A percentile compares a stretch with the other conserved stretches of the same genome.
These are phyloP conservation scores for Phytopythium mirpurense DNA, from an alignment of 352 stramenopile genomes.

Conservation along the genomic window DNA sequence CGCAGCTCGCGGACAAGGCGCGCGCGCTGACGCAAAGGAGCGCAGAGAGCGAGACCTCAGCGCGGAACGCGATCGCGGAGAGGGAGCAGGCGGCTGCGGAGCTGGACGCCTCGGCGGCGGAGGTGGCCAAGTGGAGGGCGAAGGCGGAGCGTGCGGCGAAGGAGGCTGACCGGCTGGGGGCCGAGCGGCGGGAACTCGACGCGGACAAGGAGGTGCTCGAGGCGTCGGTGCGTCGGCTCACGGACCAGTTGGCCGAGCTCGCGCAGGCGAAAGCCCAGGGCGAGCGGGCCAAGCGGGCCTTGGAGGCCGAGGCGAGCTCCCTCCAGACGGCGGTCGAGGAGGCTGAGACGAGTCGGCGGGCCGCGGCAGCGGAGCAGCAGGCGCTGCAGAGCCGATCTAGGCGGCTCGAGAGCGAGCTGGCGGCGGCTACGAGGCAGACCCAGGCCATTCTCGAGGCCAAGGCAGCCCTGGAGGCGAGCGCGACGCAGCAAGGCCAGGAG, in stretches of 20 bases:
- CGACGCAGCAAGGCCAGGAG: conserved; percentile 18
- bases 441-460: conserved; percentile 21
- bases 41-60: conserved; percentile 14
- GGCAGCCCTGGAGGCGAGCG: conserved; percentile 15
- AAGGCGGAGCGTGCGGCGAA: conserved; percentile 27
- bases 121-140: conserved; percentile 27
- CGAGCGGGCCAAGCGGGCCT: conserved; percentile 20
- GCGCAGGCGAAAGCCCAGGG: conserved; percentile 8
- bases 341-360: conserved; percentile 15
- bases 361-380: conserved; percentile 17
- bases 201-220: conserved; percentile 29
- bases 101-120: conserved; percentile 8
- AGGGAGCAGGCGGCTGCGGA: conserved; percentile 16
- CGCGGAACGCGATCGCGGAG: conserved; percentile 11
- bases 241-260: conserved; percentile 23
- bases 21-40: conserved; percentile 14
- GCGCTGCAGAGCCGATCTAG: conserved; percentile 25
- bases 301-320: conserved; percentile 19
- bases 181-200: conserved; percentile 13
- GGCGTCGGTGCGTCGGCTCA: conserved; percentile 14
- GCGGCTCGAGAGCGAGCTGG: conserved; percentile 28
- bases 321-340: conserved; percentile 17
- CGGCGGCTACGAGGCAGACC: conserved; percentile 15
- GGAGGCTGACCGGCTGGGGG: conserved; percentile 21
- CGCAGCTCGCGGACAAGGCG: conserved; percentile 27